Conservation (phyloP, 1,284 basidiomycete genomes). For the Neolentinus lepideus region DNA sequence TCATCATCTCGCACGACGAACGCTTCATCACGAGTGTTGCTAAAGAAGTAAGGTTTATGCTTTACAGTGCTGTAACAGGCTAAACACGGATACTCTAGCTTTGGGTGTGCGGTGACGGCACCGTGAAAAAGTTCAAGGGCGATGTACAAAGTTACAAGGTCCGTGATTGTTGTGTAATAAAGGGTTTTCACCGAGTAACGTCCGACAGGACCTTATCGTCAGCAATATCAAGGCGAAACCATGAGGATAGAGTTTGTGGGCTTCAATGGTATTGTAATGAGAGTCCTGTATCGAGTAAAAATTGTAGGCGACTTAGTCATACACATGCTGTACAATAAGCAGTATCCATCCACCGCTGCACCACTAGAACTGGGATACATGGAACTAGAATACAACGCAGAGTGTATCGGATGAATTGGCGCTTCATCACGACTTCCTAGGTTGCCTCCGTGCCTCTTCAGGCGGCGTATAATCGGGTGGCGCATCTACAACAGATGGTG, state of each 20-base stretch:
- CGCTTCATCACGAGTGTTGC: slow-evolving; percentile 85
- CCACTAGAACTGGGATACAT: background rate
- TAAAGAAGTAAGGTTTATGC: slow-evolving; percentile 45
- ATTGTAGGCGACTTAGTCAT: background rate
- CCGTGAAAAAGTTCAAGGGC: slow-evolving; percentile 80
- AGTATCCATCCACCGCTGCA: background rate
- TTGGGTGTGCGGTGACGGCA: slow-evolving; percentile 88
- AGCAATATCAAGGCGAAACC: slow-evolving; percentile 69
- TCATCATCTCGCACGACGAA: slow-evolving; percentile 92
- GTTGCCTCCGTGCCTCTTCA: background rate
- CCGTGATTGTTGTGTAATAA: slow-evolving; percentile 15
- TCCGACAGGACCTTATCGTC: slow-evolving; percentile 64
- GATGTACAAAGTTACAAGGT: slow-evolving; percentile 93
- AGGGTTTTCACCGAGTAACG: slow-evolving; percentile 6
- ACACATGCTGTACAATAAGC: background rate
- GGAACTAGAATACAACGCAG: background rate
- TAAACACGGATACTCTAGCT: slow-evolving; percentile 36
- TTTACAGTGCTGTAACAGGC: background rate
- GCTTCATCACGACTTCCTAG: background rate
- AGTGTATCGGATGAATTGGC: background rate
- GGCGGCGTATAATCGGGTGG: background rate
- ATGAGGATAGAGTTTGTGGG: slow-evolving; percentile 16
- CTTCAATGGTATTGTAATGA: background rate
- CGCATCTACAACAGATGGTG: background rate
- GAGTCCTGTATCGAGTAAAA: too few species aligned